Evolutionary conservation across 305 asterid genomes (phyloP), one percentile per base, ranked within the genome.

Genomic region (Solanum chacoense): DNA sequence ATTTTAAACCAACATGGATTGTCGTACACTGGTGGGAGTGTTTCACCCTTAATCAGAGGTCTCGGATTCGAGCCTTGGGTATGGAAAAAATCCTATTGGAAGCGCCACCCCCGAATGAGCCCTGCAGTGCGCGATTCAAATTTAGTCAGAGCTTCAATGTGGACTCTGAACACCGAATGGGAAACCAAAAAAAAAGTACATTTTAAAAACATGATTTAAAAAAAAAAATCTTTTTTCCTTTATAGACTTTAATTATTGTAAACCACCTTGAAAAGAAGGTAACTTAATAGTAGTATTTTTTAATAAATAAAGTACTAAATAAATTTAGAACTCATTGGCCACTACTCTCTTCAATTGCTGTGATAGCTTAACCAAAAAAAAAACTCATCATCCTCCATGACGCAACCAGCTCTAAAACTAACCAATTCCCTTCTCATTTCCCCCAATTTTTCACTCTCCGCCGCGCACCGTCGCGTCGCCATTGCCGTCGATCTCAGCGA

Each of bases 401-500:
- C 74, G 24, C 31, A 75, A 79, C 63, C 77, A 45, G 29, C 71
- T 32, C 85, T 67, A 65, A 75, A 84, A 59, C 6, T 37, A 45
- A 42, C 38, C 28, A 28, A 42, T 29, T 45, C 36, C 67, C 71
- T 81, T 18, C 86, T 2, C 16, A 16, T 80, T 55, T 26, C 50
- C 91, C 94, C 89, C 90, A 94, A 4, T 92, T 91, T 77, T n/a
- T 76, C 88, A 88, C 90, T 16, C 32, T n/a, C 88, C 80, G 28
- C 86, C 36, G 89, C 91, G 35, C 88, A 91, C 86, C 94, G 96
- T 29, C 93, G 93, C 75, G 87, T 94, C 29, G 95, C 92, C 78
- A 93, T 94, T 88, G 94, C 95, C 10, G 93, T 94, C 34, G 95
- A 94, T 55, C 92, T 94, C 74, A 94, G 95, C 85, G 94, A 92